phyloP scores from a whole-genome alignment of 352 stramenopile genomes.

The Pythium insidiosum region DNA sequence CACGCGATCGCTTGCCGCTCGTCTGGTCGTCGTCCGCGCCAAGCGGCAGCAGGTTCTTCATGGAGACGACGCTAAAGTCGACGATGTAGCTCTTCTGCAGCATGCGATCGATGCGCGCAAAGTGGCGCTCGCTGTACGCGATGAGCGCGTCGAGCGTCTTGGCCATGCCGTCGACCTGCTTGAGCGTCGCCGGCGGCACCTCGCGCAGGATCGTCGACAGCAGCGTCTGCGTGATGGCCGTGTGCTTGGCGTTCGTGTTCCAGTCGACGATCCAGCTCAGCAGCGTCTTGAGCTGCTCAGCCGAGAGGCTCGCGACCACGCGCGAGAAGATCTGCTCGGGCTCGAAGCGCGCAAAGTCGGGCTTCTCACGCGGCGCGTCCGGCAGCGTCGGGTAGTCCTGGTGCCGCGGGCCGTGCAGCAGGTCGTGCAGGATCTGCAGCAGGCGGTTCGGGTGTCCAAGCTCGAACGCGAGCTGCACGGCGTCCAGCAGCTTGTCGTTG shows the following conservation, averaged over 20 bases:
- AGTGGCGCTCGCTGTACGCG: conserved; percentile 96
- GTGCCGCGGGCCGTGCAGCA: conserved; percentile 68
- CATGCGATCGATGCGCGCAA: conserved; percentile 94
- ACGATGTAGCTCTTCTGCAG: conserved; percentile 96
- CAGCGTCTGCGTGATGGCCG: conserved; percentile 89
- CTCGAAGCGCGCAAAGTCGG: conserved; percentile 34
- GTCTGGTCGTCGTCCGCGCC: conserved; percentile 3
- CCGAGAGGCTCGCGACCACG: conserved; percentile 66
- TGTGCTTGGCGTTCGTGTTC: conserved; percentile 96
- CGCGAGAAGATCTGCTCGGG: conserved; percentile 54
- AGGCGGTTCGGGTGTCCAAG: conserved; percentile 91
- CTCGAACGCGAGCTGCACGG: conserved; percentile 86
- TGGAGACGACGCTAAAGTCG: conserved; percentile 89
- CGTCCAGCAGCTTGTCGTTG: conserved; percentile 85
- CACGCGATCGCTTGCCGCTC: conserved; percentile 20
- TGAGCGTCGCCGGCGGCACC: conserved; percentile 48
- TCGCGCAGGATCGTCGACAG: conserved; percentile 87
- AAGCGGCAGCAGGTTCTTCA: conserved; percentile 75
- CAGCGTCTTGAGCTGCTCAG: conserved; percentile 85
- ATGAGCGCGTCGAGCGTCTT: conserved; percentile 91
- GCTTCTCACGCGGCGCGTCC: conserved; percentile 25
- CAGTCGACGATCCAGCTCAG: conserved; percentile 95
- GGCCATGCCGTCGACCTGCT: conserved; percentile 55
- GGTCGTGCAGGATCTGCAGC: conserved; percentile 85
- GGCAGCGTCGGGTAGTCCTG: conserved; percentile 47